Evolutionary conservation across 257 asterid genomes (phyloP).

Genomic region (Fraxinus americana): DNA sequence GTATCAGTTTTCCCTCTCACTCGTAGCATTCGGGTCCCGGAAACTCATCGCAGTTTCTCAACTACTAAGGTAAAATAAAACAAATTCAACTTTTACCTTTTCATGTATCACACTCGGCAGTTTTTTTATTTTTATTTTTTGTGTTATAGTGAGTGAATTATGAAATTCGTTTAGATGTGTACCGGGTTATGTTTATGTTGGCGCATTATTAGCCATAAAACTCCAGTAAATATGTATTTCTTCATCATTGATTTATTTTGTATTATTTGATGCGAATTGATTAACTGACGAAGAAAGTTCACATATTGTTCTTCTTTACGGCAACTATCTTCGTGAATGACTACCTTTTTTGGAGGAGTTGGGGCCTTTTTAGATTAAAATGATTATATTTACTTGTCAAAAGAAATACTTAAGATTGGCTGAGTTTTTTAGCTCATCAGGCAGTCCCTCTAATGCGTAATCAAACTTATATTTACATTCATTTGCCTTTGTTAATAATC

Average conservation of each 20-base stretch:
- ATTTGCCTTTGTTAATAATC: not conserved
- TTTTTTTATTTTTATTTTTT: not conserved
- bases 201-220: slow-evolving; percentile 1
- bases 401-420: not conserved
- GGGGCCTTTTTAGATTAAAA: not conserved
- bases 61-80: slow-evolving; percentile 57
- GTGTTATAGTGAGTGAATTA: slow-evolving; percentile 1
- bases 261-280: not conserved
- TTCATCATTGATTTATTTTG: not conserved
- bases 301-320: not conserved
- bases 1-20: slow-evolving; percentile 41
- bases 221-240: not conserved
- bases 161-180: not conserved
- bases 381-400: not conserved
- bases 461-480: not conserved
- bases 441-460: not conserved
- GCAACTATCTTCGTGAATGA: not conserved
- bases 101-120: not conserved
- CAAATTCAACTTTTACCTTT: slow-evolving; percentile 3
- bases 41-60: slow-evolving; percentile 41
- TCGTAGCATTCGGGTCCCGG: slow-evolving; percentile 36
- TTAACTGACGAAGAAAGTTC: not conserved
- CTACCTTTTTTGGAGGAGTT: not conserved
- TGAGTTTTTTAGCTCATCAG: not conserved
- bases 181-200: slow-evolving; percentile 23